Conservation (phyloP, 805 yeast species). For the Starmerella riodocensis region DNA sequence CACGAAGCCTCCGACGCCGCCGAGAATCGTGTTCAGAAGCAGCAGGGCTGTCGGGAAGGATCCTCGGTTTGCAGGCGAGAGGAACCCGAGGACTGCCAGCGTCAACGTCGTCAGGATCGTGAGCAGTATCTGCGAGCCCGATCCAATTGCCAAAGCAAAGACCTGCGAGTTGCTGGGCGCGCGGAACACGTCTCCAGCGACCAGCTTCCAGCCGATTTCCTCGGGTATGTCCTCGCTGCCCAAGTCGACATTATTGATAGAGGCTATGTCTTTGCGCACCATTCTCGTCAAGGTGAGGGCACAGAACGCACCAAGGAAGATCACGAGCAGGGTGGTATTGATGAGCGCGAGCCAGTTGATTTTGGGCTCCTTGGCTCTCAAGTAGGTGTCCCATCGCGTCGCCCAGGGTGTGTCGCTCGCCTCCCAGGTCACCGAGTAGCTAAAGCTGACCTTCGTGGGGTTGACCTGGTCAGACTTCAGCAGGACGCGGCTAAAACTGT, state of each 20-base stretch:
- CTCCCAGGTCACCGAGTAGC: conserved; percentile 70
- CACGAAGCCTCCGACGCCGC: conserved; percentile 74
- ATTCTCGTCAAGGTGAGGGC: conserved; percentile 68
- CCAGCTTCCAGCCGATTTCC: conserved; percentile 93
- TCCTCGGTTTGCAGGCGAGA: conserved; percentile 92
- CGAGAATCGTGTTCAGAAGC: conserved; percentile 65
- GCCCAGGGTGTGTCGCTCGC: conserved; percentile 80
- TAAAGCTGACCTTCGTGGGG: conserved; percentile 51
- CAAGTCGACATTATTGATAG: conserved; percentile 78
- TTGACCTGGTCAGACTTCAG: conserved; percentile 12
- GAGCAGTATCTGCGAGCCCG: conserved; percentile 71
- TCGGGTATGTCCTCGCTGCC: conserved; percentile 64
- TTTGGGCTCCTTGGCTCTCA: conserved; percentile 72
- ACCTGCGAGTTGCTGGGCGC: conserved; percentile 59
- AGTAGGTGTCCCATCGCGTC: conserved; percentile 95
- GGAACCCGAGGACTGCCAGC: conserved; percentile 76
- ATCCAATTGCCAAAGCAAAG: conserved; percentile 70
- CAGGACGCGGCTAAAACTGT: conserved; percentile 9
- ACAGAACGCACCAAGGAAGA: conserved; percentile 63
- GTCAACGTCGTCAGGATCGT: conserved; percentile 61
- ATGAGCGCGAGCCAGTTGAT: conserved; percentile 92
- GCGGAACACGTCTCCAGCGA: conserved; percentile 91
- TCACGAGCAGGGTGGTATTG: conserved; percentile 70
- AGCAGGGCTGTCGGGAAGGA: conserved; percentile 83
- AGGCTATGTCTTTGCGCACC: conserved; percentile 68